A percentile compares a stretch with the other conserved stretches of the same genome.
Conservation (phyloP, 1,139 yeast species). For the Candida buenavistaensis region DNA sequence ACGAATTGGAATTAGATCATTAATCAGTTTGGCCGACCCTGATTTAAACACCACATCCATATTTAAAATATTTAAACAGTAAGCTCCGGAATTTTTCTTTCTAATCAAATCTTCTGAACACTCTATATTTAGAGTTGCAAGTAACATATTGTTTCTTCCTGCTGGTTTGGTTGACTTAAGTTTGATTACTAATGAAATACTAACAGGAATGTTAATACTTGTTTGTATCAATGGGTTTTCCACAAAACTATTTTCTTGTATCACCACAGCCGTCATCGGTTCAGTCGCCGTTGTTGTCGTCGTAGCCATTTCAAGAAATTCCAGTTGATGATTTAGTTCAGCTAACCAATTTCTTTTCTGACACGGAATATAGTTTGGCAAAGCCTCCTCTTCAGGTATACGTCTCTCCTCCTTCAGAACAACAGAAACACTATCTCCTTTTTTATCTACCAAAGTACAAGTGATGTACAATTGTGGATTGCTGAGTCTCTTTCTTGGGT, state of each 20-base stretch:
- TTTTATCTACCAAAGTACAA: conserved; percentile 21
- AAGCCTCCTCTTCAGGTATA: conserved; percentile 8
- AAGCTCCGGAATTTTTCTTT: conserved; percentile 14
- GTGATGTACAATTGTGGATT: conserved; percentile 31
- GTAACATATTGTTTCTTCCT: conserved; percentile 50
- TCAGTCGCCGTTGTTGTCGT: not conserved
- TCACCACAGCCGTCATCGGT: not conserved
- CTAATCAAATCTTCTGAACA: conserved; percentile 42
- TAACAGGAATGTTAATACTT: conserved; percentile 20
- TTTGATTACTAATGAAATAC: conserved; percentile 43
- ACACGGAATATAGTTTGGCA: conserved; percentile 24
- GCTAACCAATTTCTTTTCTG: conserved; percentile 22
- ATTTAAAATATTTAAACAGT: conserved; percentile 39
- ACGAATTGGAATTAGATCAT: conserved; percentile 21
- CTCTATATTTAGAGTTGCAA: conserved; percentile 58
- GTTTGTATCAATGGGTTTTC: conserved; percentile 5
- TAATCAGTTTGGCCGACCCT: conserved; percentile 30
- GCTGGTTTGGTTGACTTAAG: conserved; percentile 59
- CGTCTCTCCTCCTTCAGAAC: not conserved
- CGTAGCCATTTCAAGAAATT: conserved; percentile 1
- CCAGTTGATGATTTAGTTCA: conserved; percentile 22
- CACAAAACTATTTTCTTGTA: not conserved
- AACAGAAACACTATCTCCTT: conserved; percentile 1
- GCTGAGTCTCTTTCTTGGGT: conserved; percentile 35
- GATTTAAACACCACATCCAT: conserved; percentile 41